A percentile compares a stretch with the other conserved stretches of the same genome.
Conservation (phyloP, 441 rosid genomes). For the Erodium texanum region DNA sequence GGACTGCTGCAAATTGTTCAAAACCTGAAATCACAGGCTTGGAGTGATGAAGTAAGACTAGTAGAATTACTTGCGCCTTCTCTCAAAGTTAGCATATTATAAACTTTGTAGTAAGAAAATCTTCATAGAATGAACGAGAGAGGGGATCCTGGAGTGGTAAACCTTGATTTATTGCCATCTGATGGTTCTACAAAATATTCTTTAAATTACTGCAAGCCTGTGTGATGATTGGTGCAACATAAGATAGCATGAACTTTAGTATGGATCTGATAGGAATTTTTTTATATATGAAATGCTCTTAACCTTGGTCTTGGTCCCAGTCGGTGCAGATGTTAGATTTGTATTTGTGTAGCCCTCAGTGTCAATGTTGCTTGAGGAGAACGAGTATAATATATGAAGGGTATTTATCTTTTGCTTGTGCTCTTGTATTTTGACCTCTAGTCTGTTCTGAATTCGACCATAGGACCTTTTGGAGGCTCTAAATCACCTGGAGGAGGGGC, state of each 20-base stretch:
- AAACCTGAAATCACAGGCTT: constrained; percentile 87
- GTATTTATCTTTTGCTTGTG: too few species aligned
- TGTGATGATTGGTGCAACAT: not conserved
- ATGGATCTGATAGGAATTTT: too few species aligned
- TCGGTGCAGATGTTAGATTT: too few species aligned
- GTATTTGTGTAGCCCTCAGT: too few species aligned
- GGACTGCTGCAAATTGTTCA: constrained; percentile 88
- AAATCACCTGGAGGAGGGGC: constrained; percentile 77
- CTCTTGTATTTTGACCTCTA: not conserved
- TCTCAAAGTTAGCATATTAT: not conserved
- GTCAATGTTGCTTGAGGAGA: too few species aligned
- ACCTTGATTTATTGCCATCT: not conserved
- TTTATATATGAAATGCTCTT: too few species aligned
- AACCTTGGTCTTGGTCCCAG: too few species aligned
- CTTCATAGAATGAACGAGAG: not conserved
- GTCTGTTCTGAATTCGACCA: constrained; percentile 2
- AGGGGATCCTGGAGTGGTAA: not conserved
- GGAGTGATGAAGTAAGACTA: constrained; percentile 93
- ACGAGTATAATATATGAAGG: too few species aligned
- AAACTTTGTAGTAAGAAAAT: not conserved
- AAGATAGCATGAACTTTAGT: too few species aligned
- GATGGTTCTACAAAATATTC: not conserved
- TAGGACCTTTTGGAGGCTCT: constrained; percentile 89
- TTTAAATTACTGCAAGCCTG: not conserved
- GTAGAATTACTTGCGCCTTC: not conserved